These are phyloP conservation scores for Penicillium sp. DNA, from an alignment of 2,329 filamentous ascomycete species.

Conservation along the genomic window DNA sequence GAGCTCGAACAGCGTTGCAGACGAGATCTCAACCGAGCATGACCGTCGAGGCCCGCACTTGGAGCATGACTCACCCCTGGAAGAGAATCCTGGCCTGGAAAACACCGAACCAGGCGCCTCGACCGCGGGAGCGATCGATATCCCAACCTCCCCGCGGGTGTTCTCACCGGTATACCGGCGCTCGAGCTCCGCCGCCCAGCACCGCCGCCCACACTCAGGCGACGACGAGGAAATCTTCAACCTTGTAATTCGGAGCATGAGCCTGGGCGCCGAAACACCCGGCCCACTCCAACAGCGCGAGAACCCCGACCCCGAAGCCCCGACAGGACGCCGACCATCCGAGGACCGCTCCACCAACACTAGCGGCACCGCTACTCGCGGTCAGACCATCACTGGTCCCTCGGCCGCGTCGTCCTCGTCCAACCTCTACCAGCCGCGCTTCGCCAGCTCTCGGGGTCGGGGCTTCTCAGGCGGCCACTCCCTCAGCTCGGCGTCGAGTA, in stretches of 20 bases:
- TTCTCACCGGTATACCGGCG: conserved; percentile 51
- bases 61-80: conserved; percentile 41
- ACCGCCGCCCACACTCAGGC: conserved; percentile 41
- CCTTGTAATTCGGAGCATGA: conserved; percentile 54
- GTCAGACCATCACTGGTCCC: conserved; percentile 32
- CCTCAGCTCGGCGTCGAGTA: conserved; percentile 49
- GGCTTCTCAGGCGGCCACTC: conserved; percentile 48
- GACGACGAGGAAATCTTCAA: conserved; percentile 54
- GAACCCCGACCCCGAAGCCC: conserved; percentile 27
- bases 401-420: conserved; percentile 39
- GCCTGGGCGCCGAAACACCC: conserved; percentile 50
- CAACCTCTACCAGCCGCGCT: conserved; percentile 47
- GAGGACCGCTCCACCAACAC: conserved; percentile 33
- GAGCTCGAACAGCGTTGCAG: conserved; percentile 84
- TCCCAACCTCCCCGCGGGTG: conserved; percentile 54
- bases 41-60: conserved; percentile 39
- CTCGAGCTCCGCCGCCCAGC: conserved; percentile 53
- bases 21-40: conserved; percentile 60
- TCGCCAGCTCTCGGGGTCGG: conserved; percentile 45
- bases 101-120: conserved; percentile 42
- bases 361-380: conserved; percentile 29
- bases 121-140: conserved; percentile 54
- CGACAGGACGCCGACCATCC: conserved; percentile 27
- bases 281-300: conserved; percentile 43
- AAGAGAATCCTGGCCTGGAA: conserved; percentile 47